These are phyloP conservation scores for Euphorbia celastroides DNA, from an alignment of 441 rosid species.

Conservation along the genomic window DNA sequence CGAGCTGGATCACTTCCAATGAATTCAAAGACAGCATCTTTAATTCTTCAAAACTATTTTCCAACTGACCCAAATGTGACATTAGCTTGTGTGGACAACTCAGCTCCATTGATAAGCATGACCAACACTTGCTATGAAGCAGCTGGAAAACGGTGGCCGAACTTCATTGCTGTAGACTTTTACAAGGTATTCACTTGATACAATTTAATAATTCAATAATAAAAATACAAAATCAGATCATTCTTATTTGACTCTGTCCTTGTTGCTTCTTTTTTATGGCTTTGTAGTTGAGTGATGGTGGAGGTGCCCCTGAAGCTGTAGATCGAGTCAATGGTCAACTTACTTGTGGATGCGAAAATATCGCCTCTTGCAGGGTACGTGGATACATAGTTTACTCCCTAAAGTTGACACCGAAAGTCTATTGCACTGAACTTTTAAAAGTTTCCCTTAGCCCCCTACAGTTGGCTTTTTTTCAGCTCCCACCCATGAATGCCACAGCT, in stretches of 20 bases:
- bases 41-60: slow-evolving; percentile 72
- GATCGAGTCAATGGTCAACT: slow-evolving; percentile 80
- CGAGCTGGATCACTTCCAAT: slow-evolving; percentile 66
- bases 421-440: too few relatives aligned
- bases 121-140: slow-evolving; percentile 62
- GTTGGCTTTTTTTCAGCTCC: too few relatives aligned
- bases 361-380: slow-evolving; percentile 67
- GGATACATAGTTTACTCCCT: background rate
- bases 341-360: slow-evolving; percentile 70
- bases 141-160: slow-evolving; percentile 86
- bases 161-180: slow-evolving; percentile 89
- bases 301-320: slow-evolving; percentile 77
- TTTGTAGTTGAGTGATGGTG: slow-evolving; percentile 69
- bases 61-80: slow-evolving; percentile 52
- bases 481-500: too few relatives aligned
- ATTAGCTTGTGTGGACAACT: slow-evolving; percentile 63
- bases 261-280: slow-evolving; percentile 2
- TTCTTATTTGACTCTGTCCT: background rate
- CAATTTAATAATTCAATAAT: background rate
- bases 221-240: background rate
- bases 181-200: slow-evolving; percentile 52
- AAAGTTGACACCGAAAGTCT: too few relatives aligned
- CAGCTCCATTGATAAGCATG: slow-evolving; percentile 62
- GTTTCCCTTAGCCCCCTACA: too few relatives aligned
- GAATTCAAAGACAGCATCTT: slow-evolving; percentile 45